These are phyloP conservation scores for Harringtonia aguacate DNA, from an alignment of 2,329 filamentous ascomycete genomes.

Conservation along the genomic window DNA sequence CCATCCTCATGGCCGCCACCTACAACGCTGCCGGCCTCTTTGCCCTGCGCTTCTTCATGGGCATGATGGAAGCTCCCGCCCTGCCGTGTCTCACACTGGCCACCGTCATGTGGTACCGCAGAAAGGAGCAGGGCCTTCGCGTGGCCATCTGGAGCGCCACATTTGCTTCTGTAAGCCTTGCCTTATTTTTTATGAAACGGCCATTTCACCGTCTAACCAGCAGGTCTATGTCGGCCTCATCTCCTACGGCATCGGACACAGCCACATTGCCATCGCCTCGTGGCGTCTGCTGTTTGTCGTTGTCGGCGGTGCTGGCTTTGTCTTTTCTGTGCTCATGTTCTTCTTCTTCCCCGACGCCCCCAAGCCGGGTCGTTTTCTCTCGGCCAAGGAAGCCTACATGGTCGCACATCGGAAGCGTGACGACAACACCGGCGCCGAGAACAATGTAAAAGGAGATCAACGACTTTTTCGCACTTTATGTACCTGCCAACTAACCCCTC, in stretches of 20 bases:
- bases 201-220: too few relatives aligned
- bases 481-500: too few relatives aligned
- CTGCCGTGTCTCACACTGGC: constrained; percentile 20
- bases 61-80: constrained; percentile 19
- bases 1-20: constrained; percentile 17
- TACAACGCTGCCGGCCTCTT: constrained; percentile 17
- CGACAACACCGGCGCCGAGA: constrained; percentile 23
- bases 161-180: too few relatives aligned
- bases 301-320: constrained; percentile 18
- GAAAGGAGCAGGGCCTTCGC: constrained; percentile 16
- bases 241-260: background rate
- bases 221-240: background rate
- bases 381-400: constrained; percentile 15
- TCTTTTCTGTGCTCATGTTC: constrained; percentile 16
- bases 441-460: too few relatives aligned
- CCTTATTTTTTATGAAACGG: too few relatives aligned
- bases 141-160: constrained; percentile 14
- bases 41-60: constrained; percentile 18
- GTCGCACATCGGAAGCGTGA: constrained; percentile 20
- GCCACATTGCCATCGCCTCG: background rate
- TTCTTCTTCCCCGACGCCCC: constrained; percentile 23
- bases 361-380: constrained; percentile 23
- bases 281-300: constrained; percentile 18
- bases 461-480: too few relatives aligned
- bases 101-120: constrained; percentile 20